Conservation (phyloP, 345 rosid species). For the Salix viminalis region DNA sequence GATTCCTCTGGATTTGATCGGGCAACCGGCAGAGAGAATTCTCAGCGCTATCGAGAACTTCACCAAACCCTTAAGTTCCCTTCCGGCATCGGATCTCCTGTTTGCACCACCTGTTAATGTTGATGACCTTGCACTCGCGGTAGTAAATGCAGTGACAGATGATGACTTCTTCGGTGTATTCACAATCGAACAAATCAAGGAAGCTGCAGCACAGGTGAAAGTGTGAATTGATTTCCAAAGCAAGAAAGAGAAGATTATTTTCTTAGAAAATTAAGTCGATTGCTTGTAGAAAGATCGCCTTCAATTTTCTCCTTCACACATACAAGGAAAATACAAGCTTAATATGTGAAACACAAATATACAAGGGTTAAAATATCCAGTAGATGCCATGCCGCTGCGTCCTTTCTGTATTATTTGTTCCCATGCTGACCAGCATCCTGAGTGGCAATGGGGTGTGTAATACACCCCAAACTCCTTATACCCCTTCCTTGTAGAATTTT, state of each 20-base stretch:
- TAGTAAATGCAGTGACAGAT: constrained; percentile 54
- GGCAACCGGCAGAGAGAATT: constrained; percentile 65
- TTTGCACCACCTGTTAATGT: constrained; percentile 80
- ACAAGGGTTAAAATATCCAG: no score
- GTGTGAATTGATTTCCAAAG: constrained; percentile 19
- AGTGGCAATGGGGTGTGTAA: no score
- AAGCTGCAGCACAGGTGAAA: constrained; percentile 70
- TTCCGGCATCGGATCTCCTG: constrained; percentile 76
- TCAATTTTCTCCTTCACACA: no score
- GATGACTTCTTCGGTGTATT: constrained; percentile 78
- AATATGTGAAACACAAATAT: no score
- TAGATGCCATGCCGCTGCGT: no score
- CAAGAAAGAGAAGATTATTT: not conserved
- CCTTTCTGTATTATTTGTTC: no score
- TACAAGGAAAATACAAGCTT: no score
- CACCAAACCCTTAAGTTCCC: constrained; percentile 58
- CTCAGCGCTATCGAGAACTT: constrained; percentile 51
- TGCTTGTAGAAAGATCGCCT: no score
- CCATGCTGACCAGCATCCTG: no score
- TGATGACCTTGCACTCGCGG: constrained; percentile 78
- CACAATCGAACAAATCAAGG: constrained; percentile 93
- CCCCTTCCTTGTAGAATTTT: no score
- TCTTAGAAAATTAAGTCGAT: no score
- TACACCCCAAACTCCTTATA: no score
- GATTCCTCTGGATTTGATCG: constrained; percentile 74